Base-by-base conservation (phyloP, 2,329 filamentous ascomycete genomes). In the Pezizomycotina sp. region DNA sequence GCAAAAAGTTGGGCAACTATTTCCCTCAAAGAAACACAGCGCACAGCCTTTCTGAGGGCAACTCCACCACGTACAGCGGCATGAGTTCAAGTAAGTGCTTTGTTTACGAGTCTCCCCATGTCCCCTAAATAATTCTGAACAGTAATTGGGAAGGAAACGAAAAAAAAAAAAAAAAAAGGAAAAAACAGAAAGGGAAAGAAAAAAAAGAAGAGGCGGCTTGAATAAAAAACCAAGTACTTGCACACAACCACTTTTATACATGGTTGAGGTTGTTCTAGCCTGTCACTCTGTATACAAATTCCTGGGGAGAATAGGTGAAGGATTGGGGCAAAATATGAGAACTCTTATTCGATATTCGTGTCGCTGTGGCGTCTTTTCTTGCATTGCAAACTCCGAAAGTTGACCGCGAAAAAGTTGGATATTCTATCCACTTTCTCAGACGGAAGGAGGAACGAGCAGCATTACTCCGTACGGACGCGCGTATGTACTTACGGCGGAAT, bases 1-100 rank as follows among this genome's bases (percentile, higher is more conserved):
- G n/a, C n/a, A 24, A 26, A 36, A 30, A 31, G 34, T 34, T 29
- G 31, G 25, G 27, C 30, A 16, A 34, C 36, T 44, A 36, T 24
- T 24, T 12, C 22, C 12, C 41, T 44, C 40, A 40, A 44, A 44
- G 34, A 31, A 28, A 34, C 29, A 31, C 34, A 36, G 31, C 15
- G 32, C 41, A 44, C 40, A 36, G 31, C 31, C 30, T 19, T 29
- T 32, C 22, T 12, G 21, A 34, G 31, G 36, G 32, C 29, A 27
- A 40, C 25, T 22, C 27, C 19, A 19, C 35, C 15, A 15, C 30
- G 19, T 31, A 16, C 29, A 31, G 29, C 27, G 24, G 32, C 33
- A 44, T 33, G 29, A 30, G 36, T 23, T 39, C 36, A 34, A 31
- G 22, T 37, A n/a, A n/a, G n/a, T n/a, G n/a, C n/a, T n/a, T n/a